Base-by-base conservation (phyloP, 495 filamentous ascomycete genomes). In the Friedmanniomyces endolithicus region DNA sequence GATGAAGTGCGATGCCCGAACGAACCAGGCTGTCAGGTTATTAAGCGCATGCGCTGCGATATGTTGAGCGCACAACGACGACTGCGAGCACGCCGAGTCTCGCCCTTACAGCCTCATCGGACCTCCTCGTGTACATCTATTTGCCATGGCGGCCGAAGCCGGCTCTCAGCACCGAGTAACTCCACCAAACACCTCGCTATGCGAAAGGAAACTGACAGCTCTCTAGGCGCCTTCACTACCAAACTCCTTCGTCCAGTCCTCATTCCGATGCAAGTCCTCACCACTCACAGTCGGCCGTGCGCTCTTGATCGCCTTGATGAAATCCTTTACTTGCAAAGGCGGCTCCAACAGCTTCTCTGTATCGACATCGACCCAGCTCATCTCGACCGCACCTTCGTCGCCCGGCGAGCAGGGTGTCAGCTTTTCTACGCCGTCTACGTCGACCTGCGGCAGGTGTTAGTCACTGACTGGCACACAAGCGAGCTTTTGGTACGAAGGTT, bases 171-270 rank as follows among this genome's bases (percentile, higher is more conserved):
- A 9, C 27, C 27, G 4, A 47, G 4, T 7, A 50, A 34, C 47
- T 2, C 47, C 47, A 31, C 47, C 24, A 19, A 47, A 50, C 47
- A 25, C 47, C 47, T 31, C n/a, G 47, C 47, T 22, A 33, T 50
- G 19, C 47, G 14, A 50, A 9, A 31, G 29, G 3, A 34, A 34
- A 29, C 24, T 2, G 6, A 27, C 19, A 45, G 19, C 14, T 14
- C 39, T 11, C 49, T 45, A 65, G 22, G 78, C 78, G 17, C 90
- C 92, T 66, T 99, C 92, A 66, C 90, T 96, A 53, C 92, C 92
- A 71, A 97, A 99, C 70, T 97, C 90, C 62, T 82, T 73, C 1
- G 92, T 99, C 92, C 92, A 99, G 43, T 96, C 89, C 57, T 85
- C 75, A 69, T 90, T 97, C 58, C 79, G 75, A 58, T 78, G 74